Conservation (phyloP, 148 eudicot species). For the Rhododendron molle region DNA sequence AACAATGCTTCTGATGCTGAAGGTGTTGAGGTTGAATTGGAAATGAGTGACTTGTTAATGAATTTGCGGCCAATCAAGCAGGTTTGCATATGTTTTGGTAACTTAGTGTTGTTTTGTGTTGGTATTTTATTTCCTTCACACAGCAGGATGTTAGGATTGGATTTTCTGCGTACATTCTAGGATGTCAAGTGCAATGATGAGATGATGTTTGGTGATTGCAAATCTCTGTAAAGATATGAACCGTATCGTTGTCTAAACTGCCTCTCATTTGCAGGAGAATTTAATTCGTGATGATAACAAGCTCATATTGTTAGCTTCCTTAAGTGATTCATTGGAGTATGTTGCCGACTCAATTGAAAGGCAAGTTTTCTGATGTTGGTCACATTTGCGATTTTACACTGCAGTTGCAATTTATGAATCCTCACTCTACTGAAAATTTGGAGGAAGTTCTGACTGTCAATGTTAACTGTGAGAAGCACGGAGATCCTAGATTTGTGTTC, state of each 20-base stretch:
- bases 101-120: neutral
- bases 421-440: neutral
- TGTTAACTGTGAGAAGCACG: neutral
- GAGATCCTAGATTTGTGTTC: neutral
- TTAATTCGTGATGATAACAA: constrained; percentile 94
- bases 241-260: neutral
- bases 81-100: constrained; percentile 36
- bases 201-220: neutral
- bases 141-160: neutral
- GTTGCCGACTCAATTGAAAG: constrained; percentile 97
- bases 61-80: constrained; percentile 89
- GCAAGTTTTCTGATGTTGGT: constrained; percentile 32
- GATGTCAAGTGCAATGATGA: neutral
- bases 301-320: constrained; percentile 82
- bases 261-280: constrained; percentile 62
- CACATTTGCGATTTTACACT: constrained; percentile 5
- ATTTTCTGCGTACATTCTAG: neutral
- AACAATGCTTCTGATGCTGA: constrained; percentile 59
- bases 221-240: neutral
- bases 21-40: constrained; percentile 56
- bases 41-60: constrained; percentile 74
- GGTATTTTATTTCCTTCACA: neutral
- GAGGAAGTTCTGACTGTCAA: neutral
- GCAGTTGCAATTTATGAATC: neutral
- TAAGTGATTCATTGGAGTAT: constrained; percentile 98